Evolutionary conservation across 148 eudicot genomes (phyloP).

Genomic region (Diospyros kaki): DNA sequence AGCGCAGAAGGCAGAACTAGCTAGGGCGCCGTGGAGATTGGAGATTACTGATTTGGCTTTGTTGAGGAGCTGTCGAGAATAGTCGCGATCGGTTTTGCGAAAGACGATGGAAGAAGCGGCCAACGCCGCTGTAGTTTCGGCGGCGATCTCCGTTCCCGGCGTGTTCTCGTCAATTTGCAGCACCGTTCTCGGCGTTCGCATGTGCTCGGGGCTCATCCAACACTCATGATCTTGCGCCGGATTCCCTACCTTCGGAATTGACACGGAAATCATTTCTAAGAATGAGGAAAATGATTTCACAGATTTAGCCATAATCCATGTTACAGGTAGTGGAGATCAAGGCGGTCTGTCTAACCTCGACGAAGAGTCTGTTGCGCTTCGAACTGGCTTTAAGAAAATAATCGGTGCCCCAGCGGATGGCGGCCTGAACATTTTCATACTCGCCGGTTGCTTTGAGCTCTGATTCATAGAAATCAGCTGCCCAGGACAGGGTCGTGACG

Average conservation of each 20-base stretch:
- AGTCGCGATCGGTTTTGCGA: constrained; percentile 31
- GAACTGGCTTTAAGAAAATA: constrained; percentile 64
- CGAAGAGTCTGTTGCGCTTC: constrained; percentile 44
- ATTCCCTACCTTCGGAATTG: constrained; percentile 53
- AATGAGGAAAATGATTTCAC: too few species aligned
- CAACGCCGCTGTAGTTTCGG: constrained; percentile 84
- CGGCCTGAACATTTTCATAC: constrained; percentile 39
- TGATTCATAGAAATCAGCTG: constrained; percentile 41
- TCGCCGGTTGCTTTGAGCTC: constrained; percentile 58
- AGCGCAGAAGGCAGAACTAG: background rate
- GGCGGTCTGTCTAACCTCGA: constrained; percentile 36
- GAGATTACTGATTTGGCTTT: constrained; percentile 51
- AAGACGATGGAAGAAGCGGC: constrained; percentile 77
- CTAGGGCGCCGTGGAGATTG: background rate
- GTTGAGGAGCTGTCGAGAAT: constrained; percentile 49
- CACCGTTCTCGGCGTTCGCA: constrained; percentile 60
- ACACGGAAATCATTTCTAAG: too few species aligned
- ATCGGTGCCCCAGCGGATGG: constrained; percentile 82
- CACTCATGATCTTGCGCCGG: constrained; percentile 65
- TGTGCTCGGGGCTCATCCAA: constrained; percentile 80
- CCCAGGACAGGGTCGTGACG: constrained; percentile 70
- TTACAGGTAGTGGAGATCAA: background rate
- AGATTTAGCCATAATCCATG: too few species aligned
- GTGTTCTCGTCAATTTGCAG: constrained; percentile 38
- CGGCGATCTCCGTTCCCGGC: constrained; percentile 95